Evolutionary conservation across 257 asterid genomes (phyloP).

Genomic region (Scutellaria barbata): DNA sequence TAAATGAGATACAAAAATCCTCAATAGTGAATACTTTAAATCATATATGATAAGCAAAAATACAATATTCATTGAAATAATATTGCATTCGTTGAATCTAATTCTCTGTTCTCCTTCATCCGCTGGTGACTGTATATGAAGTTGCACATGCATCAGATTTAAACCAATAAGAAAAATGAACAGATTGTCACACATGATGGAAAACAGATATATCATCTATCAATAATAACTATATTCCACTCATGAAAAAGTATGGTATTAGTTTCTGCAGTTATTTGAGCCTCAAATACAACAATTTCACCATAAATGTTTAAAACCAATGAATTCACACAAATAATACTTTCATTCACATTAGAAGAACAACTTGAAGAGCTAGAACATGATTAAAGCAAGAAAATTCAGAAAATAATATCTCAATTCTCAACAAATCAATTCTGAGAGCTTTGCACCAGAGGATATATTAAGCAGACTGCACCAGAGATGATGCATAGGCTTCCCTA

Average conservation of each 20-base stretch:
- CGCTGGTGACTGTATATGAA: not conserved
- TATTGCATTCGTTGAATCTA: not conserved
- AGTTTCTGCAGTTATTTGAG: not conserved
- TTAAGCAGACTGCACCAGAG: not conserved
- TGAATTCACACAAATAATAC: slow-evolving; percentile 13
- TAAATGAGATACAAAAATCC: not conserved
- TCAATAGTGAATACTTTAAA: not conserved
- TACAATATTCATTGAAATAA: not conserved
- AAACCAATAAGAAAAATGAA: slow-evolving; percentile 17
- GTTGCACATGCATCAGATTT: slow-evolving; percentile 7
- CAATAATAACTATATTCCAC: not conserved
- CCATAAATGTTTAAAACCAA: slow-evolving; percentile 8
- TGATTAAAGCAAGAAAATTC: not conserved
- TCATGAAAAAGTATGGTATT: not conserved
- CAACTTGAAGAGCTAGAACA: slow-evolving; percentile 4
- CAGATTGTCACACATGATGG: not conserved
- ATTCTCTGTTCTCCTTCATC: slow-evolving; percentile 20
- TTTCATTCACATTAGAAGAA: slow-evolving; percentile 5
- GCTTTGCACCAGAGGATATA: not conserved
- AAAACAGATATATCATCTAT: not conserved
- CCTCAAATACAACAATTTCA: not conserved
- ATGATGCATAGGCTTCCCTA: not conserved
- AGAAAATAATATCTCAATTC: not conserved
- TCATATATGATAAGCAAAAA: not conserved
- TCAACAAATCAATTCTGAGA: slow-evolving; percentile 14